Percentiles rank a stretch among this genome's conserved stretches.
These are phyloP conservation scores for Eutrema heterophyllum DNA, from an alignment of 345 rosid genomes.

Conservation along the genomic window DNA sequence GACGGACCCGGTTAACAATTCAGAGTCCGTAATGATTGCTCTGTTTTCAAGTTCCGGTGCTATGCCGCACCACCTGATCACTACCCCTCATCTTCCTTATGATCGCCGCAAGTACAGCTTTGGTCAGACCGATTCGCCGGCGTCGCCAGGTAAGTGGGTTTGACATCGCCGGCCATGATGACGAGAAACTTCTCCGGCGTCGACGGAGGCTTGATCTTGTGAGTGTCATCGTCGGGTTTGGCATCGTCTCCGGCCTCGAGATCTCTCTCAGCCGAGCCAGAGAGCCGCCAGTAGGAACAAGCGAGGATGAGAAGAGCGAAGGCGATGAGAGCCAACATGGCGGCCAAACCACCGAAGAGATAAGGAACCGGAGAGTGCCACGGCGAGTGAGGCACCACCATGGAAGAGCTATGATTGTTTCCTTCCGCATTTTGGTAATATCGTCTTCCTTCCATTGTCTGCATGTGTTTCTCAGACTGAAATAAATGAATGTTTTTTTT, in stretches of 20 bases:
- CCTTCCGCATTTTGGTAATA: slow-evolving; percentile 9
- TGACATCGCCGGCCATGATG: slow-evolving; percentile 72
- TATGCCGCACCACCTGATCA: slow-evolving; percentile 15
- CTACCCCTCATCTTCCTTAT: slow-evolving; percentile 14
- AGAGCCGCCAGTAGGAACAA: slow-evolving; percentile 79
- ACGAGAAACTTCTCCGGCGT: slow-evolving; percentile 68
- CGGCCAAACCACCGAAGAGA: slow-evolving; percentile 86
- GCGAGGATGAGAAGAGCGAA: slow-evolving; percentile 79
- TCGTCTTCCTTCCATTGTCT: slow-evolving; percentile 40
- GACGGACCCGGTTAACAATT: background rate
- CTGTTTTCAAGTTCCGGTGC: slow-evolving; percentile 1
- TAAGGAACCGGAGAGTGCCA: slow-evolving; percentile 96
- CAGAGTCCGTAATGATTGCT: background rate
- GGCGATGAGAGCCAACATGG: slow-evolving; percentile 81
- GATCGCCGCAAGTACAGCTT: slow-evolving; percentile 34
- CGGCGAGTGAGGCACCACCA: slow-evolving; percentile 44
- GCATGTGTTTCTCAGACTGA: slow-evolving; percentile 5
- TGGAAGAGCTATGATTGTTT: slow-evolving; percentile 12
- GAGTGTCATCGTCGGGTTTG: slow-evolving; percentile 17
- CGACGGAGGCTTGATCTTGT: background rate
- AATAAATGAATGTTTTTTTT: background rate
- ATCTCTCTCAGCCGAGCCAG: slow-evolving; percentile 43
- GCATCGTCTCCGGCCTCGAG: slow-evolving; percentile 56
- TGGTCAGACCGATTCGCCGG: slow-evolving; percentile 35
- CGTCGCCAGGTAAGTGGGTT: slow-evolving; percentile 72